phyloP scores from a whole-genome alignment of 192 early-diverging fungal genomes.

The Entomortierella chlamydospora region DNA sequence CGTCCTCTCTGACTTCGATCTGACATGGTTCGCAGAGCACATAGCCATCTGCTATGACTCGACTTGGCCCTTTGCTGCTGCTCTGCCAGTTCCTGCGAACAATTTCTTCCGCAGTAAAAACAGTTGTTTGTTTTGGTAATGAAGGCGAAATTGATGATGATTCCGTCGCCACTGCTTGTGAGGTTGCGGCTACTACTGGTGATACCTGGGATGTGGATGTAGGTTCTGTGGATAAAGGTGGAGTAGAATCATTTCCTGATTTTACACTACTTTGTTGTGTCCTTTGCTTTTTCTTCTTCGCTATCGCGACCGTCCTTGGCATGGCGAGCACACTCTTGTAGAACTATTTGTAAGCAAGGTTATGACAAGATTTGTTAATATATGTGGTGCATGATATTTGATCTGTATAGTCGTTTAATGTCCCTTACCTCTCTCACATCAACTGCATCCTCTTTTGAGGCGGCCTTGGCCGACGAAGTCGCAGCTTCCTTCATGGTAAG shows the following conservation, averaged over 20 bases:
- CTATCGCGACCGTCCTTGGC: constrained; percentile 11
- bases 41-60: constrained; percentile 10
- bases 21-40: constrained; percentile 37
- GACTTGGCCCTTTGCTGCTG: neutral
- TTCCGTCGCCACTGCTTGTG: neutral
- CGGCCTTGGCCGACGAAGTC: neutral
- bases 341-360: constrained; percentile 14
- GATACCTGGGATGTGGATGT: too few relatives aligned
- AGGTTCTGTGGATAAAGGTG: too few relatives aligned
- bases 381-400: neutral
- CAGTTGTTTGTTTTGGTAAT: neutral
- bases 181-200: too few relatives aligned
- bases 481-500: constrained; percentile 20
- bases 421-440: constrained; percentile 31
- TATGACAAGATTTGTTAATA: too few relatives aligned
- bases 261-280: neutral
- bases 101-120: constrained; percentile 7
- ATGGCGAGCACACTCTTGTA: constrained; percentile 35
- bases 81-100: constrained; percentile 29
- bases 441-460: constrained; percentile 6
- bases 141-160: neutral
- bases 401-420: neutral
- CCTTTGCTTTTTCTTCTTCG: neutral
- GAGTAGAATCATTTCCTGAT: neutral
- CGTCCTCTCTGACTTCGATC: constrained; percentile 34